These are phyloP conservation scores for Penicillium sumatraense DNA, from an alignment of 2,329 filamentous ascomycete species.

Conservation along the genomic window DNA sequence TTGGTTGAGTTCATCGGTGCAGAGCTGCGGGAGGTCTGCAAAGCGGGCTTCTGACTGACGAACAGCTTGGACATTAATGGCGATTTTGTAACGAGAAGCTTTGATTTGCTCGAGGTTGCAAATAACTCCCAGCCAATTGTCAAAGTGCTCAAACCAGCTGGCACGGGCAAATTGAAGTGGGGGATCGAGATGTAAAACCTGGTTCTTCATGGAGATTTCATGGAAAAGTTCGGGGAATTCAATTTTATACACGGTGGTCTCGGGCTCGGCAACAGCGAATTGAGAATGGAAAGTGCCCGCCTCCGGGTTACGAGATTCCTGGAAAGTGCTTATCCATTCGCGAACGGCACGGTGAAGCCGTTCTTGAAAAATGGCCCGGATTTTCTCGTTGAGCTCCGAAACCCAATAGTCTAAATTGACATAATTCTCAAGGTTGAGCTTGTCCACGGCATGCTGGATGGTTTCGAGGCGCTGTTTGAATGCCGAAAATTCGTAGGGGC, in stretches of 20 bases:
- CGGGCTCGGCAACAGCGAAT: constrained; percentile 30
- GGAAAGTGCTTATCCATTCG: constrained; percentile 86
- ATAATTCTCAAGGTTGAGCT: constrained; percentile 94
- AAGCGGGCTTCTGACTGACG: constrained; percentile 64
- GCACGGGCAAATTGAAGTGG: constrained; percentile 89
- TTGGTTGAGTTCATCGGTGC: constrained; percentile 75
- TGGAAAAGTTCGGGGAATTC: constrained; percentile 67
- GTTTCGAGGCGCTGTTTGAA: constrained; percentile 81
- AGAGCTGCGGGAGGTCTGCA: constrained; percentile 80
- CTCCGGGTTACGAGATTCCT: constrained; percentile 53
- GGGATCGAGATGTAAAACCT: constrained; percentile 94
- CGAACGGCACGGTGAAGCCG: constrained; percentile 83
- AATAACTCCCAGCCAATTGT: constrained; percentile 89
- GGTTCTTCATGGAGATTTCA: constrained; percentile 96
- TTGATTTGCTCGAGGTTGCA: constrained; percentile 95
- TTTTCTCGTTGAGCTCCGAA: constrained; percentile 78
- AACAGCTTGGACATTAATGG: constrained; percentile 59
- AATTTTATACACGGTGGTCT: constrained; percentile 40
- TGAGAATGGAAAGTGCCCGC: constrained; percentile 29
- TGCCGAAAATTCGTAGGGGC: constrained; percentile 77
- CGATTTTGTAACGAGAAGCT: constrained; percentile 91
- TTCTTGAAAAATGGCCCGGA: constrained; percentile 78
- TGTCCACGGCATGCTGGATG: constrained; percentile 91
- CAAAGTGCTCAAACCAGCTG: constrained; percentile 90
- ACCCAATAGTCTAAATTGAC: constrained; percentile 94